A percentile compares a stretch with the other conserved stretches of the same genome.
These are phyloP conservation scores for Eutreptiella sp. DNA, from an alignment of 208 protist species.

Conservation along the genomic window DNA sequence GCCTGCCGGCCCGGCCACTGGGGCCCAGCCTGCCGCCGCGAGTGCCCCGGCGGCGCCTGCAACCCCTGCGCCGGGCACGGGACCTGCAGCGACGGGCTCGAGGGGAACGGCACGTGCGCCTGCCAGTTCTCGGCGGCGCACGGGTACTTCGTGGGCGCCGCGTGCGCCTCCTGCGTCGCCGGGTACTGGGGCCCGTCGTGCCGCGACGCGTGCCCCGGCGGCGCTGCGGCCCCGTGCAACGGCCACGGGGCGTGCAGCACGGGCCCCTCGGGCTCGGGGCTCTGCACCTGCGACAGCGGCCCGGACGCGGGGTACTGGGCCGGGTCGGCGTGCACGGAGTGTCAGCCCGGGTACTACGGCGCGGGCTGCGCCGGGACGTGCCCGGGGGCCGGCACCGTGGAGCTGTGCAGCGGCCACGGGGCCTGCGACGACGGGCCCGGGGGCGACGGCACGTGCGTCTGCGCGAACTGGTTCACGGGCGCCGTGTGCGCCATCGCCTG, in stretches of 20 bases:
- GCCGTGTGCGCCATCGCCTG: not conserved
- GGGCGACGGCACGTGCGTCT: slow-evolving; percentile 24
- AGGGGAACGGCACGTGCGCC: slow-evolving; percentile 8
- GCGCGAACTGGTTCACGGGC: not conserved
- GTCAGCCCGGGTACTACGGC: not conserved
- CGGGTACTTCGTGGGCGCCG: slow-evolving; percentile 2
- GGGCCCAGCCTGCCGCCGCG: not conserved
- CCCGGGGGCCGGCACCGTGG: not conserved
- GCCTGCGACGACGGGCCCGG: not conserved
- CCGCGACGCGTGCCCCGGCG: slow-evolving; percentile 4
- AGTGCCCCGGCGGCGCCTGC: slow-evolving; percentile 26
- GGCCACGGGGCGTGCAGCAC: slow-evolving; percentile 26
- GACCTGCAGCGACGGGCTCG: slow-evolving; percentile 19
- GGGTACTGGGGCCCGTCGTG: slow-evolving; percentile 3
- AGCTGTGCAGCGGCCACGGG: slow-evolving; percentile 26
- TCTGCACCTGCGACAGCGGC: slow-evolving; percentile 15
- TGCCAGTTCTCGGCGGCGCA: slow-evolving; percentile 1
- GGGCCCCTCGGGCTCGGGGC: slow-evolving; percentile 13
- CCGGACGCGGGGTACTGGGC: slow-evolving; percentile 16
- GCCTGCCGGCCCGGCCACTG: slow-evolving; percentile 14
- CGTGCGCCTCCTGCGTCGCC: not conserved
- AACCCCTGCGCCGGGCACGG: slow-evolving; percentile 27
- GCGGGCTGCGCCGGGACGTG: not conserved
- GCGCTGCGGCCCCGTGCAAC: not conserved
- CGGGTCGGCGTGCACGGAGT: slow-evolving; percentile 7